Percentiles rank a stretch among this genome's conserved stretches.
phyloP scores from a whole-genome alignment of 2,329 filamentous ascomycete species.

The Neopestalotiopsis sp. region DNA sequence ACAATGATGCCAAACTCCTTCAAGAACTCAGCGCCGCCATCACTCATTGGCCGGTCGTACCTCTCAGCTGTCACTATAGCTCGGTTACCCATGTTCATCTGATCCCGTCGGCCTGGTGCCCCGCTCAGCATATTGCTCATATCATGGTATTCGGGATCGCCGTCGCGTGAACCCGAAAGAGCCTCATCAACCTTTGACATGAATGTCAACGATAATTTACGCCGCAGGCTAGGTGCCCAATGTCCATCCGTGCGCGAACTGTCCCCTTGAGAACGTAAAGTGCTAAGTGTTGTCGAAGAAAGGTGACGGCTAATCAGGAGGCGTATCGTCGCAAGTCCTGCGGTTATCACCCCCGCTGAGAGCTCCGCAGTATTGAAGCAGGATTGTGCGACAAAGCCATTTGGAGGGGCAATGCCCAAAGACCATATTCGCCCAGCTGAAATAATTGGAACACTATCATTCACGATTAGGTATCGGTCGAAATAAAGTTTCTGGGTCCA shows the following conservation, averaged over 20 bases:
- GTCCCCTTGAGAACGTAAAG: neutral
- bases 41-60: slow-evolving; percentile 6
- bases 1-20: slow-evolving; percentile 14
- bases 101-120: slow-evolving; percentile 2
- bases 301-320: slow-evolving; percentile 14
- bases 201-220: neutral
- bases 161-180: neutral
- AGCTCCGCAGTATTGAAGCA: slow-evolving; percentile 13
- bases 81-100: slow-evolving; percentile 3
- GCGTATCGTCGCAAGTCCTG: slow-evolving; percentile 7
- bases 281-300: neutral
- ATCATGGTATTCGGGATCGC: neutral
- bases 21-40: slow-evolving; percentile 12
- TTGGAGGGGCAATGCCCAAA: neutral
- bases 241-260: neutral
- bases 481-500: neutral
- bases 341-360: neutral
- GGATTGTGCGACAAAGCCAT: slow-evolving; percentile 8
- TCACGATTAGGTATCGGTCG: neutral
- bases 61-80: slow-evolving; percentile 5
- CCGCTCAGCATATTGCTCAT: neutral
- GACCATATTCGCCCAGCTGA: slow-evolving; percentile 15
- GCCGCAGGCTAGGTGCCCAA: neutral
- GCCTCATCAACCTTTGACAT: neutral
- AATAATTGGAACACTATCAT: slow-evolving; percentile 7